phyloP scores from a whole-genome alignment of 306 rosid species.

The Cicer arietinum region DNA sequence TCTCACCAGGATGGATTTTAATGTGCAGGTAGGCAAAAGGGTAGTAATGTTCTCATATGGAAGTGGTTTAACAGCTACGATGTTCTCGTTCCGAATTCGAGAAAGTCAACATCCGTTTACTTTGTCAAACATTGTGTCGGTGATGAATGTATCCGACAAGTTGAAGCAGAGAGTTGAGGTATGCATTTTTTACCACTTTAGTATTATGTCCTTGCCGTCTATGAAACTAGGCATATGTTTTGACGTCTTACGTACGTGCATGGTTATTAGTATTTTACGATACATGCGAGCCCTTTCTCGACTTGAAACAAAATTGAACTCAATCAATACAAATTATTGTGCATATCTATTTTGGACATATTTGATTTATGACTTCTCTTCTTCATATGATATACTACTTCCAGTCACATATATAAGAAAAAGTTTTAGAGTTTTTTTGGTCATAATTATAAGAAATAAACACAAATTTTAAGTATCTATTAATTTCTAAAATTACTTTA shows the following conservation, averaged over 20 bases:
- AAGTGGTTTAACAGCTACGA: constrained; percentile 80
- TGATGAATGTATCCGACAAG: constrained; percentile 73
- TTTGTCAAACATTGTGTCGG: constrained; percentile 66
- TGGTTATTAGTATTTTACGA: neutral
- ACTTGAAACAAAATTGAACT: neutral
- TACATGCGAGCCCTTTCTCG: neutral
- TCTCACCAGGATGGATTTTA: constrained; percentile 16
- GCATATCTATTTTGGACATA: too few relatives aligned
- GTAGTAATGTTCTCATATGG: constrained; percentile 85
- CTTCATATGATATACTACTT: too few relatives aligned
- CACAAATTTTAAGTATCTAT: too few relatives aligned
- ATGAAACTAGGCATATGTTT: too few relatives aligned
- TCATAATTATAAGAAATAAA: too few relatives aligned
- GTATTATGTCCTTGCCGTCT: neutral
- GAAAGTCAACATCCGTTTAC: constrained; percentile 70
- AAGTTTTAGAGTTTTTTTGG: too few relatives aligned
- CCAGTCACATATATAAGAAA: too few relatives aligned
- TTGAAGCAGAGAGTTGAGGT: constrained; percentile 82
- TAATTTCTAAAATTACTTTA: too few relatives aligned
- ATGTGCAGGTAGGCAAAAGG: constrained; percentile 67
- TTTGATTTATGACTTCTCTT: too few relatives aligned
- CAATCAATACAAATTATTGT: too few relatives aligned
- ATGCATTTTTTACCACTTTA: constrained; percentile 30
- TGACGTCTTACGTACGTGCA: too few relatives aligned
- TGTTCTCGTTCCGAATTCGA: constrained; percentile 70